A percentile compares a stretch with the other conserved stretches of the same genome.
phyloP scores from a whole-genome alignment of 306 rosid species.

The Datisca glomerata region DNA sequence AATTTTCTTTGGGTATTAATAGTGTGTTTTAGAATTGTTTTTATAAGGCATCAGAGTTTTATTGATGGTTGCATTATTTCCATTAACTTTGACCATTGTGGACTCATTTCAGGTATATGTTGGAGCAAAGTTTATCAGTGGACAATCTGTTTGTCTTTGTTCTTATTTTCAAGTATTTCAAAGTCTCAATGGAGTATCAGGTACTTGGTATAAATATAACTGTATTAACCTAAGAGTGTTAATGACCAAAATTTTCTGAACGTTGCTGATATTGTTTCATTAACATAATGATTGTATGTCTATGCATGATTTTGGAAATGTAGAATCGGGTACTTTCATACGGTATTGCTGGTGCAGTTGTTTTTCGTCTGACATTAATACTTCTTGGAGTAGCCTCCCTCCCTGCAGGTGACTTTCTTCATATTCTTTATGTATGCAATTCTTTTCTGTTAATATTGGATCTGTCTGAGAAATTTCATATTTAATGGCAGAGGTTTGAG shows the following conservation, averaged over 20 bases:
- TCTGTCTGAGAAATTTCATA: constrained; percentile 14
- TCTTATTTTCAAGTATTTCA: constrained; percentile 79
- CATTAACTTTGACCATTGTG: background rate
- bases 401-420: constrained; percentile 51
- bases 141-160: constrained; percentile 92
- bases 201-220: constrained; percentile 20
- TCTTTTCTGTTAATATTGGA: constrained; percentile 3
- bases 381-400: constrained; percentile 80
- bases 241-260: too few relatives aligned
- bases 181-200: constrained; percentile 80
- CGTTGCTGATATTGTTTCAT: background rate
- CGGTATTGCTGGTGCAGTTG: constrained; percentile 82
- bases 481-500: constrained; percentile 63
- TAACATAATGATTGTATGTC: background rate
- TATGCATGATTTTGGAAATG: constrained; percentile 15
- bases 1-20: constrained; percentile 94
- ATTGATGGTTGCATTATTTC: background rate
- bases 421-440: constrained; percentile 3
- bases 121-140: constrained; percentile 96
- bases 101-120: constrained; percentile 44
- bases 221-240: too few relatives aligned
- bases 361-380: constrained; percentile 65
- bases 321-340: constrained; percentile 89
- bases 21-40: background rate
- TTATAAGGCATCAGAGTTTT: background rate